These are phyloP conservation scores for Termitomyces sp. DNA, from an alignment of 768 basidiomycete genomes.

Conservation along the genomic window DNA sequence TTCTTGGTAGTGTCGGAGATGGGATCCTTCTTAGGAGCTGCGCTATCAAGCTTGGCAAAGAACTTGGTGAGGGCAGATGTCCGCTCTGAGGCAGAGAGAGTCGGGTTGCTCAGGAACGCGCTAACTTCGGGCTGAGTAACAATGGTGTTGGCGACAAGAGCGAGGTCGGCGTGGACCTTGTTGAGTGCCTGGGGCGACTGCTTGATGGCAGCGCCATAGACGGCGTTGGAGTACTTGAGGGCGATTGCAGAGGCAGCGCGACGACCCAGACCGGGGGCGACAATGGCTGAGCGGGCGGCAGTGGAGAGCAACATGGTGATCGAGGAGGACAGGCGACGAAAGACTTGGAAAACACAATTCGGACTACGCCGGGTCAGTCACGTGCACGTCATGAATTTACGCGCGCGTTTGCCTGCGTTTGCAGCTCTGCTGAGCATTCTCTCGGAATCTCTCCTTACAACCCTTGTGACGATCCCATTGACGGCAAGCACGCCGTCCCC, in stretches of 20 bases:
- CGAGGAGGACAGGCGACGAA: slow-evolving; percentile 24
- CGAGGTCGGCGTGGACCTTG: slow-evolving; percentile 85
- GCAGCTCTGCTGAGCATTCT: neutral
- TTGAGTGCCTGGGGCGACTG: slow-evolving; percentile 82
- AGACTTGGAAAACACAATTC: slow-evolving; percentile 17
- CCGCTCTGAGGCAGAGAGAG: slow-evolving; percentile 81
- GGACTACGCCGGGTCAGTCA: slow-evolving; percentile 20
- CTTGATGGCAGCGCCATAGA: slow-evolving; percentile 76
- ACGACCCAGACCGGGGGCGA: slow-evolving; percentile 52
- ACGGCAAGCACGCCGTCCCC: neutral
- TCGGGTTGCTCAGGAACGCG: slow-evolving; percentile 86
- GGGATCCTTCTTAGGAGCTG: slow-evolving; percentile 67
- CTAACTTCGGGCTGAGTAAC: slow-evolving; percentile 61
- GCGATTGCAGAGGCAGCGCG: slow-evolving; percentile 79
- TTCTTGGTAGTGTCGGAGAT: slow-evolving; percentile 89
- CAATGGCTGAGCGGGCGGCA: slow-evolving; percentile 49
- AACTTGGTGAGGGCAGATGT: slow-evolving; percentile 62
- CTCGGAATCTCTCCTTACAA: neutral
- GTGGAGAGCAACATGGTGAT: slow-evolving; percentile 54
- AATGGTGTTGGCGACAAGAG: slow-evolving; percentile 67
- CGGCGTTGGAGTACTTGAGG: slow-evolving; percentile 80
- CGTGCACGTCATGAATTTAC: slow-evolving; percentile 9
- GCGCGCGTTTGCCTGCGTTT: neutral
- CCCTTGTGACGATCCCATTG: neutral
- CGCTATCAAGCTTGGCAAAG: slow-evolving; percentile 63